Base-by-base conservation (phyloP, 371 early-diverging fungal genomes). In the Apophysomyces sp. region DNA sequence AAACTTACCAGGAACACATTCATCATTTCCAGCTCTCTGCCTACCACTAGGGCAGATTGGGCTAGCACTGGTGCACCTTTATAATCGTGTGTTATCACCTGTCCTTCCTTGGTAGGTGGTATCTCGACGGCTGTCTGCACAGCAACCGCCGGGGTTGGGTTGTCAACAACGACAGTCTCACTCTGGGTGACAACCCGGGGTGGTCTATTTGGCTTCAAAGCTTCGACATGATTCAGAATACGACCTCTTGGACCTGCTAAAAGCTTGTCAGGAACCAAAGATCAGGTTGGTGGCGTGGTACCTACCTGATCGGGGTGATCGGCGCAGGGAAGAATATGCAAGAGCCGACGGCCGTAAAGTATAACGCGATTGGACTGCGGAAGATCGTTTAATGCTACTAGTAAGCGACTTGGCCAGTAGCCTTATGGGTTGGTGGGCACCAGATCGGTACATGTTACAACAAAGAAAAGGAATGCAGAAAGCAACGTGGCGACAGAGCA, bases 21-120 rank as follows among this genome's bases (percentile, higher is more conserved):
- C 80, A 93, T 71, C 91, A 93, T 90, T 71, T 93, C 95, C 15
- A 93, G 57, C 70, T 95, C 91, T 18, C 94, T 72, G 3, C 86
- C 86, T 44, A 94, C 86, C 7, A 90, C 78, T 21, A 94, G 57
- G 2, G 88, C 88, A 16, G 88, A 74, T 36, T 86, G 86, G 0
- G 82, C 63, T 3, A 87, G 67, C 21, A 85, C 44, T 15, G 77
- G 73, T 18, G 79, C 71, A 4, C 83, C 85, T 2, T 58, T 41
- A 15, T 72, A 69, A 52, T 71, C 66, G n/a, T 75, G 67, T 24
- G 68, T 70, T 18, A 82, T 55, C 3, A 82, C 69, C 15, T 65
- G 65, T 27, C 69, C 65, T 29, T 64, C 65, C 15, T 58, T 16
- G 5, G 64, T 58, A 6, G 66, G 41, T 3, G 79, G 77, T 5